Percentiles rank a stretch among this genome's conserved stretches.
Evolutionary conservation across 306 rosid genomes (phyloP).

Genomic region (Hippophae rhamnoides): DNA sequence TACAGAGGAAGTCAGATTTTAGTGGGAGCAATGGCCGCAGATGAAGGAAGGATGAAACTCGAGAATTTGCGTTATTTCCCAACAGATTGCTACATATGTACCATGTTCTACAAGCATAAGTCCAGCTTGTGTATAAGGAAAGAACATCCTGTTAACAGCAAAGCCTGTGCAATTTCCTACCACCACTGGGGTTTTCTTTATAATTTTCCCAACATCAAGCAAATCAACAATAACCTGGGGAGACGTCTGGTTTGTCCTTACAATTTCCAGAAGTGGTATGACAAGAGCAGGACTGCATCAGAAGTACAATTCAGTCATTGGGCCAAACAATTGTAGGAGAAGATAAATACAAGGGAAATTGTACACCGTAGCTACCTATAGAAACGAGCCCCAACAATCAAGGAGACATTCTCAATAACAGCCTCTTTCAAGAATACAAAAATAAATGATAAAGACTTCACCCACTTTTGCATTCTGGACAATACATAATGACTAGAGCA

Average conservation of each 20-base stretch:
- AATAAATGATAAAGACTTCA: constrained; percentile 12
- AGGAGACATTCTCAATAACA: constrained; percentile 72
- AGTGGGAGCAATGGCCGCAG: too few relatives aligned
- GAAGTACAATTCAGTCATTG: constrained; percentile 21
- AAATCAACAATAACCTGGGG: constrained; percentile 81
- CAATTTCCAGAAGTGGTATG: constrained; percentile 96
- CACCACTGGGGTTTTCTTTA: constrained; percentile 88
- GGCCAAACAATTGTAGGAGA: constrained; percentile 4
- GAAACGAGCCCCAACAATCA: constrained; percentile 90
- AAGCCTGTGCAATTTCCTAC: constrained; percentile 98
- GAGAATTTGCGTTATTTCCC: too few relatives aligned
- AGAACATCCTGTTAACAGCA: constrained; percentile 90
- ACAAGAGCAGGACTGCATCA: constrained; percentile 85
- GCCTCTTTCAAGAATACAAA: constrained; percentile 59
- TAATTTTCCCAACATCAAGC: constrained; percentile 71
- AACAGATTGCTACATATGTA: too few relatives aligned
- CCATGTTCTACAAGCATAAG: constrained; percentile 80
- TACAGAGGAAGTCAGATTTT: too few relatives aligned
- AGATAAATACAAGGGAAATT: not conserved
- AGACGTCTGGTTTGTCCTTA: constrained; percentile 70
- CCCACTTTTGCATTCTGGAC: constrained; percentile 5
- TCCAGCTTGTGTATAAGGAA: constrained; percentile 82
- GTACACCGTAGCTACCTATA: constrained; percentile 50
- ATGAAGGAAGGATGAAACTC: too few relatives aligned
- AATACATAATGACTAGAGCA: constrained; percentile 9